These are phyloP conservation scores for Staphylotrichum longicolle DNA, from an alignment of 495 filamentous ascomycete genomes.

Conservation along the genomic window DNA sequence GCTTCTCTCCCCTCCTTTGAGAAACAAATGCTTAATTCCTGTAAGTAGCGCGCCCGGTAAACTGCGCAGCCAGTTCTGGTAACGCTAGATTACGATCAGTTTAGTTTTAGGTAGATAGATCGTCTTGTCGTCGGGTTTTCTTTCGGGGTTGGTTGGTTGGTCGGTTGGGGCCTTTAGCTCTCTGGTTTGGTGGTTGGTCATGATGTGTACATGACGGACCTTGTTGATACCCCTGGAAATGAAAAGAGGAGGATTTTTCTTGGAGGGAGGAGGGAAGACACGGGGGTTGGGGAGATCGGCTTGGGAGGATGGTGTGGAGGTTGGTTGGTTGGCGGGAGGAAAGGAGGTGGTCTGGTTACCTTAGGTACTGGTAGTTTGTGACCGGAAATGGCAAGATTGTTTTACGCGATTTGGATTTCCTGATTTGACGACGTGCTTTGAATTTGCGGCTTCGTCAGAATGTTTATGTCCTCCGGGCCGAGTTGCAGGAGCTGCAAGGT, in stretches of 20 bases:
- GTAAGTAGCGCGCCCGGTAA: not conserved
- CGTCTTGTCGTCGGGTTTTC: not conserved
- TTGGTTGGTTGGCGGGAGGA: not conserved
- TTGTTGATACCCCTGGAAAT: slow-evolving; percentile 20
- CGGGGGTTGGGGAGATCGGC: not conserved
- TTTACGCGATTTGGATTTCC: too few relatives aligned
- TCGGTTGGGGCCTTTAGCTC: not conserved
- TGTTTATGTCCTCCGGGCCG: too few relatives aligned
- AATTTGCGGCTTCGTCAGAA: not conserved
- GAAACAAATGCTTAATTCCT: slow-evolving; percentile 11
- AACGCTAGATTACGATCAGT: not conserved
- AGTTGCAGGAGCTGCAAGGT: too few relatives aligned
- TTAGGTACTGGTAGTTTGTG: not conserved
- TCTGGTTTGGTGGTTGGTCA: slow-evolving; percentile 9
- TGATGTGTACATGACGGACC: slow-evolving; percentile 6
- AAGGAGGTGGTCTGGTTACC: not conserved
- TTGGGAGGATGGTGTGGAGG: not conserved
- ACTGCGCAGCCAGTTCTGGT: too few relatives aligned
- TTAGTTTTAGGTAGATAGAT: slow-evolving; percentile 20
- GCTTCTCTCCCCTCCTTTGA: slow-evolving; percentile 18
- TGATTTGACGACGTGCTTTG: not conserved
- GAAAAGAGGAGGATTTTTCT: slow-evolving; percentile 13
- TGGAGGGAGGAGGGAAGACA: not conserved
- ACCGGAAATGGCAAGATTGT: not conserved
- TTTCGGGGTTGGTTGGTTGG: too few relatives aligned